Evolutionary conservation across 2,329 filamentous ascomycete species (phyloP), one percentile per base, ranked within the genome.

Genomic region (Neophaeococcomyces mojaviensis): DNA sequence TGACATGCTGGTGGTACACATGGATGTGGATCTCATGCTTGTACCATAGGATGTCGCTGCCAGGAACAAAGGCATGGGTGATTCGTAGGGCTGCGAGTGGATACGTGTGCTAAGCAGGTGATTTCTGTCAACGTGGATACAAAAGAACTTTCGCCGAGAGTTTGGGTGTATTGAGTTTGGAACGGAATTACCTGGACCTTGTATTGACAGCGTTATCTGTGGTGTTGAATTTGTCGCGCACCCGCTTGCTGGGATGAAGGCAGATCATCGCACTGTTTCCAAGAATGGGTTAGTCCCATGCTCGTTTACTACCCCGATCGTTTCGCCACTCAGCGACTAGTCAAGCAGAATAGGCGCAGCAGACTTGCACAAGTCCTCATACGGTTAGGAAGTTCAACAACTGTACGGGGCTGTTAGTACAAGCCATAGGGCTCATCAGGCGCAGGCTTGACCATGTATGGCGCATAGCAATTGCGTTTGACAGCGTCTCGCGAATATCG

Each of bases 1-100:
- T 32, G 26, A 19, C 24, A 10, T 28, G 24, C 24, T 28, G n/a
- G 31, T 41, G 39, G 10, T 20, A 28, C 32, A 34, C 40, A 43
- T 31, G 39, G 24, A 15, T 32, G 30, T 35, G 39, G 39, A 43
- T 34, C 39, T 34, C 39, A 34, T 22, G 28, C 39, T 34, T 33
- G 31, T 44, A 43, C 40, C 40, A 35, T 22, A 31, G 24, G 18
- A n/a, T 15, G 13, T 16, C 9, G 39, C 39, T 31, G 39, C 39
- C 39, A 43, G 39, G 39, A 43, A 43, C 39, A 28, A 43, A 43
- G 39, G 39, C 39, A 43, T 34, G 39, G 39, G 3, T 34, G 22
- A 13, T 28, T 24, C 19, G 20, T 43, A 43, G 39, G 39, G 39
- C 39, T 43, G 39, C 37, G n/a, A 31, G 39, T 33, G 28, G 39